Evolutionary conservation across 148 eudicot species (phyloP).

Genomic region (Chenopodium suecicum): DNA sequence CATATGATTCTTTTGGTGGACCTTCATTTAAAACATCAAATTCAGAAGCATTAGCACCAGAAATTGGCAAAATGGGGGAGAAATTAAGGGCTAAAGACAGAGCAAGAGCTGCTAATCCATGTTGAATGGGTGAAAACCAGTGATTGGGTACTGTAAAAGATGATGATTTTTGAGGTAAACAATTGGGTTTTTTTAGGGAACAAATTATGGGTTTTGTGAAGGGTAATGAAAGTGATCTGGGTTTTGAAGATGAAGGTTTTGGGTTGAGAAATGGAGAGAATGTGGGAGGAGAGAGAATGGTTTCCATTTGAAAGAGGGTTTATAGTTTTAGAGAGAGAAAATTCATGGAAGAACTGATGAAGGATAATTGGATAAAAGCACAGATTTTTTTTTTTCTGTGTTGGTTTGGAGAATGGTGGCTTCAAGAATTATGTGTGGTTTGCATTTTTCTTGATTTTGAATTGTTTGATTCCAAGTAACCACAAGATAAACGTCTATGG

Average conservation of each 20-base stretch:
- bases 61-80: slow-evolving; percentile 43
- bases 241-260: slow-evolving; percentile 35
- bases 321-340: slow-evolving; percentile 27
- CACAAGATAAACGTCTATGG: slow-evolving; percentile 19
- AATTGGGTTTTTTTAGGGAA: slow-evolving; percentile 44
- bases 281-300: slow-evolving; percentile 74
- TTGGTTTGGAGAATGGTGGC: not conserved
- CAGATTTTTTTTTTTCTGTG: slow-evolving; percentile 11
- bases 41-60: slow-evolving; percentile 68
- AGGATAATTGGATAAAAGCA: not conserved
- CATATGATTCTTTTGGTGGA: slow-evolving; percentile 79
- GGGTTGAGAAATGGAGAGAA: slow-evolving; percentile 48
- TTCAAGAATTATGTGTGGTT: slow-evolving; percentile 48
- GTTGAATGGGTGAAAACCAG: slow-evolving; percentile 63
- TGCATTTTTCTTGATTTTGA: slow-evolving; percentile 35
- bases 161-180: slow-evolving; percentile 29
- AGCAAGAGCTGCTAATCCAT: slow-evolving; percentile 82
- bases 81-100: slow-evolving; percentile 75
- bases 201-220: slow-evolving; percentile 49
- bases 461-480: slow-evolving; percentile 4
- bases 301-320: slow-evolving; percentile 57
- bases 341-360: slow-evolving; percentile 14
- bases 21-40: slow-evolving; percentile 84
- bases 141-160: slow-evolving; percentile 42
- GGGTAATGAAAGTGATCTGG: slow-evolving; percentile 35